These are phyloP conservation scores for Apiotrichum veenhuisii DNA, from an alignment of 1,284 basidiomycete genomes.

Conservation along the genomic window DNA sequence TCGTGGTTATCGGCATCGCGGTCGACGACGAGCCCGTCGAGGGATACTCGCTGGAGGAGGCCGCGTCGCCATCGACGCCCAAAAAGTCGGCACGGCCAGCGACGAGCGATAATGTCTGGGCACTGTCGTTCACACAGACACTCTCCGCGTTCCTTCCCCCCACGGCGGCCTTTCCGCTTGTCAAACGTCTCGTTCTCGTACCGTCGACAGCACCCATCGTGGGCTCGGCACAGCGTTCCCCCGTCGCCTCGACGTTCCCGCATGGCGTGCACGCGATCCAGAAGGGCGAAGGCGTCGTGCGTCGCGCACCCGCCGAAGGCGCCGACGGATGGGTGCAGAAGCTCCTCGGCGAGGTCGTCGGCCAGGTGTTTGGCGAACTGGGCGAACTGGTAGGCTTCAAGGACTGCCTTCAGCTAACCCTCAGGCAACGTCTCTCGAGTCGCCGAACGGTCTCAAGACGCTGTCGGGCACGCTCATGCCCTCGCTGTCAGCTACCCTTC, in stretches of 20 bases:
- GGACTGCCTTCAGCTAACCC: background rate
- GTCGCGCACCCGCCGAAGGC: slow-evolving; percentile 31
- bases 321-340: slow-evolving; percentile 64
- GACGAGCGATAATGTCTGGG: slow-evolving; percentile 14
- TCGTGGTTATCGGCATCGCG: slow-evolving; percentile 43
- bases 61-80: background rate
- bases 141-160: slow-evolving; percentile 52
- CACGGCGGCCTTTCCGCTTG: slow-evolving; percentile 67
- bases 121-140: slow-evolving; percentile 32
- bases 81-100: background rate
- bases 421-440: slow-evolving; percentile 48
- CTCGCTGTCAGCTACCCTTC: slow-evolving; percentile 31
- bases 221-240: background rate
- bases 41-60: background rate
- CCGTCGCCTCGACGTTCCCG: slow-evolving; percentile 7
- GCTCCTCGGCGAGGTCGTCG: slow-evolving; percentile 78
- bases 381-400: slow-evolving; percentile 57
- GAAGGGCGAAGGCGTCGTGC: slow-evolving; percentile 8
- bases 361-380: slow-evolving; percentile 75
- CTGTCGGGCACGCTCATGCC: slow-evolving; percentile 48
- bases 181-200: slow-evolving; percentile 49
- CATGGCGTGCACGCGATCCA: background rate
- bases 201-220: slow-evolving; percentile 54
- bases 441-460: slow-evolving; percentile 44
- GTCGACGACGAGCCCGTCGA: slow-evolving; percentile 24